Evolutionary conservation across 2,329 filamentous ascomycete species (phyloP).

Genomic region (Colletotrichum zoysiae): DNA sequence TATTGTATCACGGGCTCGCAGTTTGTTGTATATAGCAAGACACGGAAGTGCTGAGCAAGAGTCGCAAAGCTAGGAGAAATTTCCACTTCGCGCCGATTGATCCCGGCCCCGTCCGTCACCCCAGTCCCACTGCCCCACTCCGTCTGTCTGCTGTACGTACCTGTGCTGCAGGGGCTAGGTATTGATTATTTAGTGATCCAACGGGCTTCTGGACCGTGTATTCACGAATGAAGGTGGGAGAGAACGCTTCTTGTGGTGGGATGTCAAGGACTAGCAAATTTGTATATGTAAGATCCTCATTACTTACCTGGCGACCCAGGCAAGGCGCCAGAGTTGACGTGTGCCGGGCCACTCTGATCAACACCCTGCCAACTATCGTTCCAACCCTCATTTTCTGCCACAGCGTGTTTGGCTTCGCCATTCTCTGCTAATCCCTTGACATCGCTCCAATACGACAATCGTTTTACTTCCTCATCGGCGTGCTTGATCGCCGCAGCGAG

Average conservation of each 20-base stretch:
- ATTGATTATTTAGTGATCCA: neutral
- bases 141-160: neutral
- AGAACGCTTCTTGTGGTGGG: neutral
- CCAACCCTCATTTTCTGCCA: constrained; percentile 59
- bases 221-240: neutral
- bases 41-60: neutral
- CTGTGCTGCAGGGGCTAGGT: neutral
- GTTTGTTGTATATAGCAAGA: constrained; percentile 17
- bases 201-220: neutral
- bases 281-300: constrained; percentile 12
- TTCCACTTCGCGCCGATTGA: constrained; percentile 40
- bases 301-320: constrained; percentile 31
- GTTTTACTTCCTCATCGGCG: constrained; percentile 84
- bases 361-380: constrained; percentile 63
- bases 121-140: constrained; percentile 3
- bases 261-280: constrained; percentile 1
- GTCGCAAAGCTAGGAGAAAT: constrained; percentile 27
- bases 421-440: constrained; percentile 75
- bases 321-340: constrained; percentile 47
- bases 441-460: constrained; percentile 90
- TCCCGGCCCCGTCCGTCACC: constrained; percentile 20
- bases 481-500: constrained; percentile 81
- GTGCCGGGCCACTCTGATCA: constrained; percentile 64
- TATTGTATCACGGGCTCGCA: constrained; percentile 45
- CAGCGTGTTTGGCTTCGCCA: constrained; percentile 60